Evolutionary conservation across 2,329 filamentous ascomycete species (phyloP), one percentile per base, ranked within the genome.

Genomic region (Diplodia corticola): DNA sequence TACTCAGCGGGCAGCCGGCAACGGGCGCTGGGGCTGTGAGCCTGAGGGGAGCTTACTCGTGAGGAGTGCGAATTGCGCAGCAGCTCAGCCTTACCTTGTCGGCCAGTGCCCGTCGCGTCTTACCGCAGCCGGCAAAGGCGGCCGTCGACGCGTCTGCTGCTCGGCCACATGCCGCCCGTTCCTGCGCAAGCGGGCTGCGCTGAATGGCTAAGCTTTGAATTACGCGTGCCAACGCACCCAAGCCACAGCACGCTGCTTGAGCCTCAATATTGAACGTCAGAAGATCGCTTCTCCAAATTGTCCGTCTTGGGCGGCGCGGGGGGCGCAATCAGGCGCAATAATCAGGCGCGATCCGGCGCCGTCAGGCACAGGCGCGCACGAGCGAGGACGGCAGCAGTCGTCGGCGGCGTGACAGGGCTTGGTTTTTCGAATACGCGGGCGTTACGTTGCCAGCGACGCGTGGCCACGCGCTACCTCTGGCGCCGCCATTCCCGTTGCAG

Each of bases 391-490:
- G 48, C 20, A 12, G n/a, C n/a, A n/a, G n/a, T n/a, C n/a, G 12
- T 15, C 20, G 20, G 15, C 46, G n/a, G 46, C 37, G 50, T 24
- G 22, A 50, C 4, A 12, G 48, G 4, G 2, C 5, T 26, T n/a
- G 33, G 9, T 15, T 46, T 37, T 22, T 15, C 20, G 54, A 24
- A 60, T 60, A 60, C 55, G 55, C 37, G 55, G 55, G 55, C 40
- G 55, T 57, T 40, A 60, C 55, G 55, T 26, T 26, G 40, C 5
- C 55, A n/a, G 55, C 9, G 55, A 60, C 55, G 55, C 55, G 55
- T 60, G 55, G 44, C 55, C 55, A 35, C 48, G 49, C 49, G 40
- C 40, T 7, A 20, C 33, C 12, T 3, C 33, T 35, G 12, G 9
- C n/a, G n/a, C n/a, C n/a, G n/a, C n/a, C n/a, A n/a, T n/a, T n/a